Evolutionary conservation across 257 asterid genomes (phyloP).

Genomic region (Solanum pinnatisectum): DNA sequence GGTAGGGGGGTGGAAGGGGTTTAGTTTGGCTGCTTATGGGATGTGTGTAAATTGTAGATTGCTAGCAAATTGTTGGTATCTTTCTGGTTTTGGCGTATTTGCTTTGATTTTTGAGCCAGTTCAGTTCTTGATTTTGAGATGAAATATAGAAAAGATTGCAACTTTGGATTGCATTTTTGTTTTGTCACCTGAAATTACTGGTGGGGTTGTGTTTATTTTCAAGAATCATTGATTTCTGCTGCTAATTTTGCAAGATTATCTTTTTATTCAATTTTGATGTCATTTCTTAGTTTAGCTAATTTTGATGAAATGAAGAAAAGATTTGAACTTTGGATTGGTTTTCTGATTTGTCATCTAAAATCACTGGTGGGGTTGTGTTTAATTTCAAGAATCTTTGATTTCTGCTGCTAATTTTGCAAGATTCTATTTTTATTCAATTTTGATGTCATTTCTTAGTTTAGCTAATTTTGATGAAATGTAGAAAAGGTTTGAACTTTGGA

Average conservation of each 20-base stretch:
- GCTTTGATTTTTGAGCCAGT: not conserved
- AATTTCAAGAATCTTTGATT: not conserved
- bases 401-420: not conserved
- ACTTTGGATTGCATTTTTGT: conserved; percentile 1
- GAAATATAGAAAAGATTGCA: not conserved
- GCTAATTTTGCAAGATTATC: not conserved
- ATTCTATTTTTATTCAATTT: not conserved
- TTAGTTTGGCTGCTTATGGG: not conserved
- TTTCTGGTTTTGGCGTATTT: not conserved
- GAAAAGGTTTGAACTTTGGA: conserved; percentile 6
- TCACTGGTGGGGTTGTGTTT: not conserved
- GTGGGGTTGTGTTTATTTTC: not conserved
- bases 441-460: not conserved
- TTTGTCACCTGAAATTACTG: not conserved
- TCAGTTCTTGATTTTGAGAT: not conserved
- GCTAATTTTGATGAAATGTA: not conserved
- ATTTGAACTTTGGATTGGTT: not conserved
- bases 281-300: not conserved
- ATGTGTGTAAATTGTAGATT: not conserved
- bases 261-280: not conserved
- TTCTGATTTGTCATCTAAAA: not conserved
- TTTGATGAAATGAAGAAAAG: not conserved
- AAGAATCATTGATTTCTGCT: not conserved
- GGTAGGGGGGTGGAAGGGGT: too few relatives aligned
- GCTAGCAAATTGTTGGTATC: not conserved